Conservation (phyloP, 441 rosid species). For the Daphne laureola region DNA sequence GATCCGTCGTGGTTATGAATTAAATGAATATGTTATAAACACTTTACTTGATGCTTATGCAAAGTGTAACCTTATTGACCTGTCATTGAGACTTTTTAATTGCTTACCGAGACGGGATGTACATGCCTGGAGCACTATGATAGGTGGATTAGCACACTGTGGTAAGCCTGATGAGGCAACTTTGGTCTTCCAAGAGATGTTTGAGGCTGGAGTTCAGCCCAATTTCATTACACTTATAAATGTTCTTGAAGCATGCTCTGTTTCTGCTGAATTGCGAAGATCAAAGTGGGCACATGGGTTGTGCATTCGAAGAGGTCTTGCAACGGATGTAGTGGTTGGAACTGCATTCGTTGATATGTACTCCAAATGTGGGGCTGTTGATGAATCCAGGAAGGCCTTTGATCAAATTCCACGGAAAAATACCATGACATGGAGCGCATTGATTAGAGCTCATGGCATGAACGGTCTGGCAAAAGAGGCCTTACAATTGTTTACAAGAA, state of each 20-base stretch:
- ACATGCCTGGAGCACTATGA: constrained; percentile 54
- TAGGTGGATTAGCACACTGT: constrained; percentile 35
- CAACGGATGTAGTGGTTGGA: constrained; percentile 29
- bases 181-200: constrained; percentile 33
- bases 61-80: constrained; percentile 32
- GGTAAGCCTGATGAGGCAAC: constrained; percentile 44
- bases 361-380: constrained; percentile 40
- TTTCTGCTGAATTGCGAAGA: constrained; percentile 31
- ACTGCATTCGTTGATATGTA: constrained; percentile 48
- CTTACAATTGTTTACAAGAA: constrained; percentile 28
- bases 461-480: constrained; percentile 47
- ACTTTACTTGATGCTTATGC: constrained; percentile 61
- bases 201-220: constrained; percentile 19
- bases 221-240: constrained; percentile 29
- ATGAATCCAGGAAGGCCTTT: constrained; percentile 31
- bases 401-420: constrained; percentile 30
- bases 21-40: constrained; percentile 28
- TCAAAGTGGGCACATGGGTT: constrained; percentile 50
- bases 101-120: constrained; percentile 27
- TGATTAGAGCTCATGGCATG: constrained; percentile 45
- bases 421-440: constrained; percentile 42
- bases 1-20: constrained; percentile 30
- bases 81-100: constrained; percentile 29
- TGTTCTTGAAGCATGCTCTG: constrained; percentile 42
- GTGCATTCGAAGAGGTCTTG: constrained; percentile 38